Percentiles rank a stretch among this genome's conserved stretches.
Conservation (phyloP, 371 early-diverging fungal genomes). For the Batkoa obscura region DNA sequence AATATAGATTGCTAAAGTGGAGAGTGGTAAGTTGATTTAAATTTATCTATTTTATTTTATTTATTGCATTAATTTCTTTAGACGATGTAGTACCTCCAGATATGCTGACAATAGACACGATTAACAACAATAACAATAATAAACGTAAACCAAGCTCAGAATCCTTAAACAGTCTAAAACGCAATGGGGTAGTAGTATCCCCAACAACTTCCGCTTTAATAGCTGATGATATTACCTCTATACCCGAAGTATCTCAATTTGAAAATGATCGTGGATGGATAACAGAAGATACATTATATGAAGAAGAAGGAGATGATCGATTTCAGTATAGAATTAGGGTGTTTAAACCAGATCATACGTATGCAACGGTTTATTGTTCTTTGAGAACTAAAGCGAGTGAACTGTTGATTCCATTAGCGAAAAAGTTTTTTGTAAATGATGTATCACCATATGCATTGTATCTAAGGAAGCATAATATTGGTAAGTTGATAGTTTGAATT, state of each 20-base stretch:
- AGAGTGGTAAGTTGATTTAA: background rate
- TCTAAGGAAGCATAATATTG: slow-evolving; percentile 26
- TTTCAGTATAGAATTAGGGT: slow-evolving; percentile 31
- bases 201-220: background rate
- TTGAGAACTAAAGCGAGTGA: slow-evolving; percentile 45
- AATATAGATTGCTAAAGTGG: background rate
- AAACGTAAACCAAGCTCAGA: slow-evolving; percentile 1
- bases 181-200: slow-evolving; percentile 5
- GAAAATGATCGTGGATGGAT: background rate
- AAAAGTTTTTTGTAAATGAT: slow-evolving; percentile 58
- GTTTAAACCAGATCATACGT: slow-evolving; percentile 49
- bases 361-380: slow-evolving; percentile 46
- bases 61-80: background rate
- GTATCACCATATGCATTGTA: slow-evolving; percentile 47
- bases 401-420: slow-evolving; percentile 40
- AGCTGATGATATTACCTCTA: background rate
- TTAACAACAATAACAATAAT: background rate
- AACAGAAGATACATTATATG: background rate
- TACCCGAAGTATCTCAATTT: background rate
- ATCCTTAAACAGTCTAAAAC: background rate
- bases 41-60: background rate
- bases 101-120: no score
- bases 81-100: background rate
- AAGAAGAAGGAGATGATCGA: background rate
- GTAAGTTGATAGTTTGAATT: background rate